Conservation (phyloP, 2,329 filamentous ascomycete species). For the Fusarium protoensiforme region DNA sequence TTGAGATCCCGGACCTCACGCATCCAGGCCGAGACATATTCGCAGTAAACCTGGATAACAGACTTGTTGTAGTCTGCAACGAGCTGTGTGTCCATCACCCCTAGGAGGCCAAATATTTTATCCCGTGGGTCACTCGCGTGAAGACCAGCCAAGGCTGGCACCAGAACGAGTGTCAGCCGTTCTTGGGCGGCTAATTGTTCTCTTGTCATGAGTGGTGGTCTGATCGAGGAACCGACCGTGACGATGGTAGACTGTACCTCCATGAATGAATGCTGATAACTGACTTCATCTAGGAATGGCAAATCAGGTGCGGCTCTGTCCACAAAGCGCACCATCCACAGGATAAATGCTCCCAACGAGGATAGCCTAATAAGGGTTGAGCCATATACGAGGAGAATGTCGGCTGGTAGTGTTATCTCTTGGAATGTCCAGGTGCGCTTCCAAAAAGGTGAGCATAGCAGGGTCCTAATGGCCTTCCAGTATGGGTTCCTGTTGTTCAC, state of each 20-base stretch:
- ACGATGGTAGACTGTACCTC: too few relatives aligned
- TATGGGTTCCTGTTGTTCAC: not conserved
- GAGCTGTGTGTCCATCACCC: not conserved
- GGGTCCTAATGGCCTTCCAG: not conserved
- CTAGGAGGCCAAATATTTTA: not conserved
- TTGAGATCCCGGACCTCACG: not conserved
- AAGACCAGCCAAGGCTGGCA: fast-evolving
- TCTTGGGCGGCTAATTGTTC: not conserved
- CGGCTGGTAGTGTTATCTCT: not conserved
- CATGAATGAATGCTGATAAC: not conserved
- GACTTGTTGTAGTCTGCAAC: not conserved
- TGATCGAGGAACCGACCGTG: too few relatives aligned
- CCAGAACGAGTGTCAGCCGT: not conserved
- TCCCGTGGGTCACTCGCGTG: not conserved
- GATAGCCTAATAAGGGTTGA: not conserved
- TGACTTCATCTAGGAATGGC: not conserved
- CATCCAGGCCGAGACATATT: not conserved
- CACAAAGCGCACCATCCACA: not conserved
- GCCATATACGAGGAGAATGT: not conserved
- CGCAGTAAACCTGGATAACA: not conserved
- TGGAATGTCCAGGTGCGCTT: not conserved
- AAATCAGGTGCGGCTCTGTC: not conserved
- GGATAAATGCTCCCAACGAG: not conserved
- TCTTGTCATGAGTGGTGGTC: not conserved
- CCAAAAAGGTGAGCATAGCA: not conserved